Evolutionary conservation across 2,329 filamentous ascomycete species (phyloP).

Genomic region (Alternaria arborescens): DNA sequence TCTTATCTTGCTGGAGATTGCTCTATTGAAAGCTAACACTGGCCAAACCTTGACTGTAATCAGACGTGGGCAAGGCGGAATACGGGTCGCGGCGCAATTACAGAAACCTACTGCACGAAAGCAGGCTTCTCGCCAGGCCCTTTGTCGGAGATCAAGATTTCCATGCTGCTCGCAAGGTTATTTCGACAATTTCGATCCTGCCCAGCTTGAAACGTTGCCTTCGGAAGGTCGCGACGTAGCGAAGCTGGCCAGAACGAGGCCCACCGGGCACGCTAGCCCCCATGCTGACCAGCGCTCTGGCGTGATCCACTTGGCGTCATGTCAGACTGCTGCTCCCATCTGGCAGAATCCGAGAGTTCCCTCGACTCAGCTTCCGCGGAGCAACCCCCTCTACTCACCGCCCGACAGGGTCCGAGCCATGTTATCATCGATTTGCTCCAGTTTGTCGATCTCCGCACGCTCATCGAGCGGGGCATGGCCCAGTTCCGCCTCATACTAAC

Average conservation of each 20-base stretch:
- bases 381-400: constrained; percentile 25
- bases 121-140: neutral
- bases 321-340: constrained; percentile 28
- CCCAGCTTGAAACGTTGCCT: constrained; percentile 32
- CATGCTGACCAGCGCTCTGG: constrained; percentile 27
- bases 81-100: constrained; percentile 1
- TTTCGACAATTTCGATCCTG: constrained; percentile 14
- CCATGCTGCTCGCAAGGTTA: constrained; percentile 9
- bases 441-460: constrained; percentile 36
- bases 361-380: constrained; percentile 28
- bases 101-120: neutral
- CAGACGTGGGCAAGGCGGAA: neutral
- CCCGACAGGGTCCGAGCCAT: constrained; percentile 20
- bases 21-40: constrained; percentile 7
- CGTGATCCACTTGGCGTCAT: constrained; percentile 35
- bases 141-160: constrained; percentile 10
- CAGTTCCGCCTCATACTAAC: constrained; percentile 24
- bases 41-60: constrained; percentile 2
- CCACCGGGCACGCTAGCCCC: constrained; percentile 27
- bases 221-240: constrained; percentile 14
- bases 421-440: constrained; percentile 34
- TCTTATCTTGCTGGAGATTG: constrained; percentile 17
- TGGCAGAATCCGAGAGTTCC: constrained; percentile 35
- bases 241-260: constrained; percentile 30
- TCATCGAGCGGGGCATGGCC: constrained; percentile 21